Evolutionary conservation across 2,329 filamentous ascomycete species (phyloP).

Genomic region (Chaetothyriales sp.): DNA sequence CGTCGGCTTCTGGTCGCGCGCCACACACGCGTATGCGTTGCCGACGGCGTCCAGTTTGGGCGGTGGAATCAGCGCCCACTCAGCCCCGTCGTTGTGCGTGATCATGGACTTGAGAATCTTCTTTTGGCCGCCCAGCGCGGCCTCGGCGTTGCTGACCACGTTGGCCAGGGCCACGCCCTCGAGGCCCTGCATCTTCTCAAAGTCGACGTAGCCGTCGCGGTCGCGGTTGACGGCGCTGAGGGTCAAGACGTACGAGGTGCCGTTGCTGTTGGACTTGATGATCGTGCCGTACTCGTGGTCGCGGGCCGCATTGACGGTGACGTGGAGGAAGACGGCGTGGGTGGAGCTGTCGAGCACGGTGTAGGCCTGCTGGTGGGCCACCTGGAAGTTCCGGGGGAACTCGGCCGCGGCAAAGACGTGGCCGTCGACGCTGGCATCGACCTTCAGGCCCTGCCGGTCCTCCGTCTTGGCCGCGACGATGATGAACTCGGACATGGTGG

Average conservation of each 20-base stretch:
- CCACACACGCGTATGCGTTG: constrained; percentile 57
- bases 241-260: constrained; percentile 84
- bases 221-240: constrained; percentile 71
- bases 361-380: constrained; percentile 67
- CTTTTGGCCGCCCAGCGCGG: constrained; percentile 45
- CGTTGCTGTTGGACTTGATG: constrained; percentile 97
- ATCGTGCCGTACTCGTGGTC: constrained; percentile 68
- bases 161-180: constrained; percentile 87
- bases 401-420: constrained; percentile 65
- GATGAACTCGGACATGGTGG: constrained; percentile 93
- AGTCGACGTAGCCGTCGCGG: constrained; percentile 67
- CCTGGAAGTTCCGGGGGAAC: constrained; percentile 74
- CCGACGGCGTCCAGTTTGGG: constrained; percentile 57
- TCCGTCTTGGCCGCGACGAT: constrained; percentile 55
- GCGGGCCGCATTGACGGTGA: constrained; percentile 56
- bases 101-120: constrained; percentile 86
- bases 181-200: constrained; percentile 84
- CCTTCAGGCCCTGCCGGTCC: constrained; percentile 54
- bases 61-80: constrained; percentile 68
- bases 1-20: constrained; percentile 38
- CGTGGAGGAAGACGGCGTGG: constrained; percentile 86
- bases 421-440: constrained; percentile 76
- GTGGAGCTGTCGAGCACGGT: constrained; percentile 91
- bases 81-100: constrained; percentile 87
- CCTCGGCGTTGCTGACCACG: constrained; percentile 59